These are phyloP conservation scores for Aspergillus funiculosus DNA, from an alignment of 495 filamentous ascomycete species.

Conservation along the genomic window DNA sequence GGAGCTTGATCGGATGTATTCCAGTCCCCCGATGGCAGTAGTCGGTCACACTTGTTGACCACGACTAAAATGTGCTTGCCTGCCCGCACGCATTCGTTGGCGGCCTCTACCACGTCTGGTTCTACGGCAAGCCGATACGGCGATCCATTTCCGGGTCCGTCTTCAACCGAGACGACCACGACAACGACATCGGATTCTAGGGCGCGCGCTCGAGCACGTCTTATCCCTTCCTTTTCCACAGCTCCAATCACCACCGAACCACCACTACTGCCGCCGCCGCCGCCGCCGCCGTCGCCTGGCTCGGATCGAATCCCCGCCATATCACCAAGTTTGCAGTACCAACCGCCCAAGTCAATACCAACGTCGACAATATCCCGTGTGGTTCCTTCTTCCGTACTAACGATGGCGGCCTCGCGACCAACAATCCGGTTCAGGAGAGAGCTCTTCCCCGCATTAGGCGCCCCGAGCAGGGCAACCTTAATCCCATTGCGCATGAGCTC, in stretches of 20 bases:
- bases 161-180: conserved; percentile 67
- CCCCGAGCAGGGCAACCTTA: conserved; percentile 75
- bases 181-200: conserved; percentile 81
- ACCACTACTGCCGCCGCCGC: too few species aligned
- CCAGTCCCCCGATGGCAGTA: conserved; percentile 20
- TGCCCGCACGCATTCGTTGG: conserved; percentile 47
- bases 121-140: conserved; percentile 41
- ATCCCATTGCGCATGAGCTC: conserved; percentile 86
- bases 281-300: too few species aligned
- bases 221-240: conserved; percentile 87
- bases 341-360: conserved; percentile 83
- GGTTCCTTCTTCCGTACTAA: conserved; percentile 84
- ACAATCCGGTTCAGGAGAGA: conserved; percentile 86
- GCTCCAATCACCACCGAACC: conserved; percentile 50
- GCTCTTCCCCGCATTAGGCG: conserved; percentile 94
- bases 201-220: conserved; percentile 74
- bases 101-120: conserved; percentile 52
- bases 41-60: conserved; percentile 76
- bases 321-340: conserved; percentile 81
- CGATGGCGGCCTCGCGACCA: conserved; percentile 91
- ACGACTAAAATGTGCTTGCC: conserved; percentile 62
- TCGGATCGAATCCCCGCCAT: conserved; percentile 71
- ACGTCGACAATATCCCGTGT: conserved; percentile 93
- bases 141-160: conserved; percentile 21
- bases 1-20: conserved; percentile 14